Percentiles rank a stretch among this genome's conserved stretches.
phyloP scores from a whole-genome alignment of 148 eudicot genomes.

The Vaccinium myrtillus region DNA sequence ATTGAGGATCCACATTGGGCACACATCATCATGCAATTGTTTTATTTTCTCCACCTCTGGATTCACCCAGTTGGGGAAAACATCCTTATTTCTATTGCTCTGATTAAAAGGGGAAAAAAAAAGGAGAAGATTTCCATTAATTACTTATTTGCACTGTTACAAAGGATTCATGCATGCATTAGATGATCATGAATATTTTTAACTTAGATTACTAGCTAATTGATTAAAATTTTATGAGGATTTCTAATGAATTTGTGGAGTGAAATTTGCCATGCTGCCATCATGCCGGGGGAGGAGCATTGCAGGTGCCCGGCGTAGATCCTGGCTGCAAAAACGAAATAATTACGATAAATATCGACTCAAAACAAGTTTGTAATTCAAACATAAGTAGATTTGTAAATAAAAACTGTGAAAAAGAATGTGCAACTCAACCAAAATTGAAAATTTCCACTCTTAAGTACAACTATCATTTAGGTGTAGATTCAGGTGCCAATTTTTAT shows the following conservation, averaged over 20 bases:
- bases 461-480: not conserved
- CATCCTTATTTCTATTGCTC: not conserved
- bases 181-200: not conserved
- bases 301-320: constrained; percentile 18
- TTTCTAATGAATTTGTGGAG: not conserved
- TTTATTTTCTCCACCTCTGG: not conserved
- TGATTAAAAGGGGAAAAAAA: not conserved
- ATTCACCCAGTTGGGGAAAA: not conserved
- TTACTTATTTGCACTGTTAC: not conserved
- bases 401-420: not conserved
- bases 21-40: not conserved
- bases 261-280: not conserved
- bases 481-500: not conserved
- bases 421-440: not conserved
- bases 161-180: not conserved
- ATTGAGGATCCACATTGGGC: constrained; percentile 1
- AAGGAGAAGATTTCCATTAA: not conserved
- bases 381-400: not conserved
- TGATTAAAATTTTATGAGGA: not conserved
- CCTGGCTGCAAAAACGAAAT: constrained; percentile 23
- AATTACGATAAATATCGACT: not conserved
- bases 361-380: not conserved
- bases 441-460: not conserved
- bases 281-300: not conserved
- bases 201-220: not conserved